Percentiles rank a stretch among this genome's conserved stretches.
Conservation (phyloP, 768 basidiomycete genomes). For the Peribolospora baueri region DNA sequence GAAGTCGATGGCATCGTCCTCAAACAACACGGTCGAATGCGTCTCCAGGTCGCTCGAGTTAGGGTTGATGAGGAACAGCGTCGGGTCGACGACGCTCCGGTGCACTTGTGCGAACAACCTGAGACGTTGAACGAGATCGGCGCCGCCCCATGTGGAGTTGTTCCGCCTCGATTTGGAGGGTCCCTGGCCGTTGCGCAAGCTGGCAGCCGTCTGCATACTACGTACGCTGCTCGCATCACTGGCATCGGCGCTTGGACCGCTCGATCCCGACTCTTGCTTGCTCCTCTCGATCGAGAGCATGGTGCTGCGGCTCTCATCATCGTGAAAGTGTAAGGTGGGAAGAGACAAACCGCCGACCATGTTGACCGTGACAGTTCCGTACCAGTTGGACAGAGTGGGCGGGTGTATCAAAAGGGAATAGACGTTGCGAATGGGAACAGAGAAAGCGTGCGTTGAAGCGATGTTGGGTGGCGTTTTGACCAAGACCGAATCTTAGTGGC, state of each 20-base stretch:
- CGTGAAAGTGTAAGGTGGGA: slow-evolving; percentile 82
- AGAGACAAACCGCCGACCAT: slow-evolving; percentile 58
- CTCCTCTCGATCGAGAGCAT: slow-evolving; percentile 12
- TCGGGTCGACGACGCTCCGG: slow-evolving; percentile 60
- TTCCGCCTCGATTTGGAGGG: slow-evolving; percentile 11
- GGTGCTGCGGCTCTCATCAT: slow-evolving; percentile 68
- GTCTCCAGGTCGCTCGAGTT: slow-evolving; percentile 76
- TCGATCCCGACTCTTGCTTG: too few species aligned
- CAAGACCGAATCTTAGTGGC: slow-evolving; percentile 44
- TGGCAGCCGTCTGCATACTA: slow-evolving; percentile 13
- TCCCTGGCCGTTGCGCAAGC: slow-evolving; percentile 23
- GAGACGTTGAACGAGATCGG: slow-evolving; percentile 55
- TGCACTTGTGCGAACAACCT: slow-evolving; percentile 54
- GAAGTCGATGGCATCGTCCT: slow-evolving; percentile 70
- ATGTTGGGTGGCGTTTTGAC: slow-evolving; percentile 57
- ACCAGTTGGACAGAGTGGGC: slow-evolving; percentile 24
- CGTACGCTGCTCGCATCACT: background rate
- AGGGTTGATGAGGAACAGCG: slow-evolving; percentile 75
- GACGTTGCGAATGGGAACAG: slow-evolving; percentile 13
- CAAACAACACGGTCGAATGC: slow-evolving; percentile 61
- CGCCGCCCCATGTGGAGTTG: slow-evolving; percentile 56
- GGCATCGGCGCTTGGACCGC: too few species aligned
- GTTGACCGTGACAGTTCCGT: slow-evolving; percentile 71
- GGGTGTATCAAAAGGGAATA: slow-evolving; percentile 14
- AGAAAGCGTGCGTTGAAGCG: slow-evolving; percentile 10